Percentiles rank a stretch among this genome's conserved stretches.
Evolutionary conservation across 768 basidiomycete species (phyloP).

Genomic region (Serendipita sp.): DNA sequence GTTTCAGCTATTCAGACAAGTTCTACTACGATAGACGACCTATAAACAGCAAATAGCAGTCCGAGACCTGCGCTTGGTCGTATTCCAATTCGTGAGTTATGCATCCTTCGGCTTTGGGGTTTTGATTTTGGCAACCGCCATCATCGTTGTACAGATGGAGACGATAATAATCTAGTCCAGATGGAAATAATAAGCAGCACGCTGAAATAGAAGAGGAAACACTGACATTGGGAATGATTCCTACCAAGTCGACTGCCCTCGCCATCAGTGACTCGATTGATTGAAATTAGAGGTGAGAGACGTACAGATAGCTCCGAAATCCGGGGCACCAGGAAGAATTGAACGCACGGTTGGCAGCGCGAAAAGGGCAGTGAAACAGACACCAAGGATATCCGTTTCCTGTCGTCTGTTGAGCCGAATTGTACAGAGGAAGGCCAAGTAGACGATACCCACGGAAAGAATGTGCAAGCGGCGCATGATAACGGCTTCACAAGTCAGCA

Average conservation of each 20-base stretch:
- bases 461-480: background rate
- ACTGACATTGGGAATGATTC: background rate
- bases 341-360: background rate
- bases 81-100: too few species aligned
- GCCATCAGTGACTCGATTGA: background rate
- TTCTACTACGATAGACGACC: too few species aligned
- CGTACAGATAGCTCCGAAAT: background rate
- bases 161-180: background rate
- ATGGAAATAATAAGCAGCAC: background rate
- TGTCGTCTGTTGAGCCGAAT: background rate
- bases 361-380: background rate
- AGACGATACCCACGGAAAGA: background rate
- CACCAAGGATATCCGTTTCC: constrained; percentile 2
- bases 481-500: background rate
- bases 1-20: too few species aligned
- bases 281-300: background rate
- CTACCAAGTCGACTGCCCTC: background rate
- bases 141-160: background rate
- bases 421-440: background rate
- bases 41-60: too few species aligned
- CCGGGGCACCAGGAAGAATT: background rate
- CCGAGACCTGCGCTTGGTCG: too few species aligned
- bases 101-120: background rate
- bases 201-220: background rate
- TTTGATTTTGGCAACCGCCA: background rate